phyloP scores from a whole-genome alignment of 257 asterid genomes.

The Linderniella brevidens region DNA sequence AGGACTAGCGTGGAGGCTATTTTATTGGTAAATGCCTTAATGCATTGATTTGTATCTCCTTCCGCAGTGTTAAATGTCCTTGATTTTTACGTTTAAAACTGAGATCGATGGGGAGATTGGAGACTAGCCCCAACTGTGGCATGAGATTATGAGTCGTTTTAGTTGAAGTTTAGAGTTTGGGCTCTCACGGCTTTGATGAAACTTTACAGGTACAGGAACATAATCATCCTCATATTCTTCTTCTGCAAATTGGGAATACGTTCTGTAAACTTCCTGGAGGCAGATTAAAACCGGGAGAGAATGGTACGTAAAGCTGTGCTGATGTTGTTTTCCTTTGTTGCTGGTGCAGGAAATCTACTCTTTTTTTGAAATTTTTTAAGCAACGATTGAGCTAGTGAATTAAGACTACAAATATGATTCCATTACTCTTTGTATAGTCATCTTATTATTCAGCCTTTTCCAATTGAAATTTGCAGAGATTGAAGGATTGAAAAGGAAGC shows the following conservation, averaged over 20 bases:
- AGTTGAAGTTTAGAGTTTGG: too few species aligned
- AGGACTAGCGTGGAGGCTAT: constrained; percentile 96
- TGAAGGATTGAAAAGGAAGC: constrained; percentile 93
- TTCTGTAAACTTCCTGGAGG: constrained; percentile 99
- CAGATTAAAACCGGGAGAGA: constrained; percentile 95
- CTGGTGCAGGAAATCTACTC: neutral
- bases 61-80: too few species aligned
- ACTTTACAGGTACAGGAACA: constrained; percentile 83
- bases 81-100: too few species aligned
- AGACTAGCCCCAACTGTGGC: too few species aligned
- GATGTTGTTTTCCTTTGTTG: too few species aligned
- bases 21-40: constrained; percentile 35
- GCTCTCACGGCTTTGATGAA: too few species aligned
- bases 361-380: neutral
- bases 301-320: constrained; percentile 28
- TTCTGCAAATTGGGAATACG: constrained; percentile 93
- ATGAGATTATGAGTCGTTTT: too few species aligned
- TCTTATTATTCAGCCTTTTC: neutral
- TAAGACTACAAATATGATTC: too few species aligned
- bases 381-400: too few species aligned
- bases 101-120: too few species aligned
- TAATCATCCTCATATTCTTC: constrained; percentile 95
- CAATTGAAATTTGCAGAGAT: constrained; percentile 28
- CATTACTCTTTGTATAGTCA: neutral
- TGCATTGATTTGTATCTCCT: neutral